These are phyloP conservation scores for Lagenidium giganteum DNA, from an alignment of 352 stramenopile species.

Conservation along the genomic window DNA sequence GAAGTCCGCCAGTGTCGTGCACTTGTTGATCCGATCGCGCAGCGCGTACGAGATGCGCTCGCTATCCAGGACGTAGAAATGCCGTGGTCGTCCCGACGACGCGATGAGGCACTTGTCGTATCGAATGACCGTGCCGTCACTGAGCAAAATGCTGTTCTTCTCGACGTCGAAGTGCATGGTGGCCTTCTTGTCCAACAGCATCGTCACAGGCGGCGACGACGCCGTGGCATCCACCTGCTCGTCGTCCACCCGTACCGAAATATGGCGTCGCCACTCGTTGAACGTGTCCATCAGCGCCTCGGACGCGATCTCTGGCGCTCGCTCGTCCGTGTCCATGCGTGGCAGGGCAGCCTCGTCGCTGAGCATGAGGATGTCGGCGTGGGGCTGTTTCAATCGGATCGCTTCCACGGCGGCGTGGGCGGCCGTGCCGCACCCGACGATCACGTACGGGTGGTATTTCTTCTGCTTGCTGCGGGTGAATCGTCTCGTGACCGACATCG, in stretches of 20 bases:
- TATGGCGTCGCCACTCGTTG: slow-evolving; percentile 88
- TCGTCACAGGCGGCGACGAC: slow-evolving; percentile 39
- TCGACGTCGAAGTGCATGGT: slow-evolving; percentile 80
- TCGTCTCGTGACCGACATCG: slow-evolving; percentile 41
- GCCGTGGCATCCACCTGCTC: slow-evolving; percentile 27
- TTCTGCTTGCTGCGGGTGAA: slow-evolving; percentile 69
- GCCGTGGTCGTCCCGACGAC: slow-evolving; percentile 69
- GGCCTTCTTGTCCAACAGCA: slow-evolving; percentile 70
- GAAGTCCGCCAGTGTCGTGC: slow-evolving; percentile 79
- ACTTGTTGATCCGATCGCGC: slow-evolving; percentile 84
- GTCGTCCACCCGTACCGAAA: slow-evolving; percentile 74
- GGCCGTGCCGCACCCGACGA: slow-evolving; percentile 84
- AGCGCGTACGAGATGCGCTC: slow-evolving; percentile 78
- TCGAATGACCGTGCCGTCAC: slow-evolving; percentile 70
- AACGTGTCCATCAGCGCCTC: slow-evolving; percentile 78
- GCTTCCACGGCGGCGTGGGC: slow-evolving; percentile 89
- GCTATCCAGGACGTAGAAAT: slow-evolving; percentile 88
- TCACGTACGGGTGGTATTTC: slow-evolving; percentile 85
- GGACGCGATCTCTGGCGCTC: slow-evolving; percentile 15
- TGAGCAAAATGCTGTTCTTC: slow-evolving; percentile 76
- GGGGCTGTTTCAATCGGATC: slow-evolving; percentile 74
- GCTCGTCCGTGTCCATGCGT: slow-evolving; percentile 44
- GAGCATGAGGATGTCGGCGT: slow-evolving; percentile 86
- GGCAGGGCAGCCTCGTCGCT: slow-evolving; percentile 73
- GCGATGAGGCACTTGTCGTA: slow-evolving; percentile 89